phyloP scores from a whole-genome alignment of 352 stramenopile species.

The Aphanomyces stellatus region DNA sequence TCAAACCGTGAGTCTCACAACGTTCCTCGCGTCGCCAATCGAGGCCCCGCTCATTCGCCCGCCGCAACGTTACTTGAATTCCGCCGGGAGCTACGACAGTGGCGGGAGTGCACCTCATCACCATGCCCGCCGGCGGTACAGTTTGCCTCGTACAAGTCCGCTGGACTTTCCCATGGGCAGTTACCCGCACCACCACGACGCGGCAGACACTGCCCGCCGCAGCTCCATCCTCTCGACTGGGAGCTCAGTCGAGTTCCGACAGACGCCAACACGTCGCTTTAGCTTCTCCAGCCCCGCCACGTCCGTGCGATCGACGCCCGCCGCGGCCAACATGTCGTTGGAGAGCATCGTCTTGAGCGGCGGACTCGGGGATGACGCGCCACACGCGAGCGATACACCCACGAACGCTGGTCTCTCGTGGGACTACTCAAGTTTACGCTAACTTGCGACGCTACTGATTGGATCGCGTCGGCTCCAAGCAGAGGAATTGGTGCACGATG shows the following conservation, averaged over 20 bases:
- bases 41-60: not conserved
- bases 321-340: not conserved
- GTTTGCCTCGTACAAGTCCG: not conserved
- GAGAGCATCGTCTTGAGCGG: too few relatives aligned
- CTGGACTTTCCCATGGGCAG: not conserved
- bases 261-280: not conserved
- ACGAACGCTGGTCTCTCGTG: not conserved
- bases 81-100: not conserved
- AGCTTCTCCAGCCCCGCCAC: not conserved
- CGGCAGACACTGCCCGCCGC: too few relatives aligned
- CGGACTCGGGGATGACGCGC: not conserved
- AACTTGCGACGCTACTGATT: not conserved
- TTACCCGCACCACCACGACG: not conserved
- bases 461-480: not conserved
- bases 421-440: not conserved
- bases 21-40: slow-evolving; percentile 13
- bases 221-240: not conserved
- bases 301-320: not conserved
- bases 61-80: not conserved
- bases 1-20: slow-evolving; percentile 11
- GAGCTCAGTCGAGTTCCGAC: not conserved
- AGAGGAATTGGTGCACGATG: slow-evolving; percentile 1
- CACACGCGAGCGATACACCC: not conserved
- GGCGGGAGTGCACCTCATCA: not conserved
- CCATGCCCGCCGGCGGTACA: not conserved